These are phyloP conservation scores for Aschersonia sp. DNA, from an alignment of 2,329 filamentous ascomycete species.

Conservation along the genomic window DNA sequence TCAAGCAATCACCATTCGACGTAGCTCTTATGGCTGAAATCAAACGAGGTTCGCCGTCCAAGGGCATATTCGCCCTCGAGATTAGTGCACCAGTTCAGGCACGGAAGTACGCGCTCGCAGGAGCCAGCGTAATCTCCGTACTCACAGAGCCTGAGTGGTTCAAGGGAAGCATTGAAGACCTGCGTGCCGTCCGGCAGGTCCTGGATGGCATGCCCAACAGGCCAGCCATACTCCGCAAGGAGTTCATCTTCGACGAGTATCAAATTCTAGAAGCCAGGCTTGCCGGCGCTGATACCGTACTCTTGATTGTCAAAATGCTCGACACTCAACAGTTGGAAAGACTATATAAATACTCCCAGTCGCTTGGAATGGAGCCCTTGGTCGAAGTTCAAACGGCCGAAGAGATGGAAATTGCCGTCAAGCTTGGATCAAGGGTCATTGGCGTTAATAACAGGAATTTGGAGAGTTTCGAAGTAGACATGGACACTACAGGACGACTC, in stretches of 20 bases:
- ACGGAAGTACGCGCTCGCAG: constrained; percentile 79
- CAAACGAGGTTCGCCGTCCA: constrained; percentile 90
- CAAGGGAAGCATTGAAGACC: constrained; percentile 91
- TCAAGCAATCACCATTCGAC: constrained; percentile 72
- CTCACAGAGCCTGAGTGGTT: constrained; percentile 98
- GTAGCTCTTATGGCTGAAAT: constrained; percentile 95
- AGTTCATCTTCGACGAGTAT: constrained; percentile 97
- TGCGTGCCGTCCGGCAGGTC: constrained; percentile 74
- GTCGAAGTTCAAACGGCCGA: constrained; percentile 92
- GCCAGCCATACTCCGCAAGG: constrained; percentile 83
- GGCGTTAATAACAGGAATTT: constrained; percentile 97
- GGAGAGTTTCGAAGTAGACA: constrained; percentile 91
- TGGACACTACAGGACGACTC: constrained; percentile 78
- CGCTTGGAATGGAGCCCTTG: constrained; percentile 89
- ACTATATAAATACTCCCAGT: constrained; percentile 78
- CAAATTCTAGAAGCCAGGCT: constrained; percentile 91
- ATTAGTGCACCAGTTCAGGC: constrained; percentile 85
- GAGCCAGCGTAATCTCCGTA: constrained; percentile 95
- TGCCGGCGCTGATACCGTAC: constrained; percentile 83
- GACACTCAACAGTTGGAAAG: constrained; percentile 56
- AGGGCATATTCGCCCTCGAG: constrained; percentile 80
- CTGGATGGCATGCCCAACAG: constrained; percentile 85
- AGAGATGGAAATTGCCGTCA: constrained; percentile 80
- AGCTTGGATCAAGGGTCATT: constrained; percentile 78
- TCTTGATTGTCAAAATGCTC: constrained; percentile 98